These are phyloP conservation scores for Naganishia friedmannii DNA, from an alignment of 768 basidiomycete species.

Conservation along the genomic window DNA sequence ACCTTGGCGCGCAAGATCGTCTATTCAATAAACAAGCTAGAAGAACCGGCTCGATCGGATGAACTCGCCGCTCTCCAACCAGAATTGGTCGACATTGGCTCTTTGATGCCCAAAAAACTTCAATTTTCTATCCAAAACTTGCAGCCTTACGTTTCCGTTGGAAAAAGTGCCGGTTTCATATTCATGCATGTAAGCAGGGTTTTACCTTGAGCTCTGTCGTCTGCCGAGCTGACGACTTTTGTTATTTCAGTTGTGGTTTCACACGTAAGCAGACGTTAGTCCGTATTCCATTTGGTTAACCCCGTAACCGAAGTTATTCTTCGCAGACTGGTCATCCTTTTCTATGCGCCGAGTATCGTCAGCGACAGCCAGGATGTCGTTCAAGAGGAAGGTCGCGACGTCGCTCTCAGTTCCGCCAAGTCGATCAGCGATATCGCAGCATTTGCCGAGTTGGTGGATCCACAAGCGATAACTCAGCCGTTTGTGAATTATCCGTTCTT, in stretches of 20 bases:
- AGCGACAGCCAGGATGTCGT: conserved; percentile 14
- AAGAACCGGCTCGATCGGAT: conserved; percentile 17
- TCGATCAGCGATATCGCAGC: conserved; percentile 34
- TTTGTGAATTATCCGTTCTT: conserved; percentile 35
- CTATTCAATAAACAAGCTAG: conserved; percentile 11
- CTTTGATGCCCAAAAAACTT: conserved; percentile 26
- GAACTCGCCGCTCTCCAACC: conserved; percentile 15
- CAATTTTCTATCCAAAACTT: conserved; percentile 35
- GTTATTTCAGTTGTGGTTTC: conserved; percentile 32
- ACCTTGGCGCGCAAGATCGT: conserved; percentile 23
- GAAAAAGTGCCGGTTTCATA: conserved; percentile 31
- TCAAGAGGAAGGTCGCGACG: conserved; percentile 26
- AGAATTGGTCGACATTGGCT: conserved; percentile 32
- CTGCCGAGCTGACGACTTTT: not conserved
- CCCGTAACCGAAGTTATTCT: not conserved
- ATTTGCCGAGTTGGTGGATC: conserved; percentile 36
- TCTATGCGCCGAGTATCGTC: conserved; percentile 19
- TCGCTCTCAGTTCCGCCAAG: conserved; percentile 34
- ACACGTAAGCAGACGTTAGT: conserved; percentile 30
- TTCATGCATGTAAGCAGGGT: conserved; percentile 33
- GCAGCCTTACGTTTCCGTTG: conserved; percentile 28
- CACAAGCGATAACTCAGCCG: conserved; percentile 32
- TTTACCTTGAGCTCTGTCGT: not conserved
- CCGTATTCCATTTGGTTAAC: not conserved
- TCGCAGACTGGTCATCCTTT: conserved; percentile 22